Evolutionary conservation across 2,329 filamentous ascomycete species (phyloP), one percentile per base, ranked within the genome.

Genomic region (Aspergillus versicolor): DNA sequence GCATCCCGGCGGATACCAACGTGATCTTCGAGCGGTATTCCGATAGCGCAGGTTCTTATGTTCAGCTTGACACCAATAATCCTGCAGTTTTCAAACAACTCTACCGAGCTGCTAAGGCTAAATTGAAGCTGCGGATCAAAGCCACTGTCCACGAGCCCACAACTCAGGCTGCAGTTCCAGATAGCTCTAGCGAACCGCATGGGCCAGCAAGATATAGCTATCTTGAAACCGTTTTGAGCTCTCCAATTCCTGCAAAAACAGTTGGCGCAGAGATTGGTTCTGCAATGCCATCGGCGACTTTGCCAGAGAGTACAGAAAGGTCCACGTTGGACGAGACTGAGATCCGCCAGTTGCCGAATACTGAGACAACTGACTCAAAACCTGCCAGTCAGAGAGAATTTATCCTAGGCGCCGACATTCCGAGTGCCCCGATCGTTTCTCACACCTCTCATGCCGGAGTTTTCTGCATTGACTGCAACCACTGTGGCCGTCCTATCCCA

Each of bases 21-120:
- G 83, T 88, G 71, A 76, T 87, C 67, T 88, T 97, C 68, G 92
- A 97, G 80, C 91, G 94, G 65, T 99, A 92, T 79, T 97, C 94
- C 63, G 94, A 99, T 77, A 97, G 92, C 63, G 90, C 91, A 63
- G 88, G 83, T 45, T 81, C 86, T 63, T 97, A 89, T 75, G 84
- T 97, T 63, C 81, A 84, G 44, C 87, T 99, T 59, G 89, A 96
- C 73, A 81, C 86, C 61, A 81, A 82, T 71, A 95, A 96, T 70
- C 77, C 84, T 8, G 82, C 90, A 45, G 90, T 96, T 69, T 99
- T 96, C 82, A 97, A 97, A 81, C 94, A 97, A 73, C 88, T 99
- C 42, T 93, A 94, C 73, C 89, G 94, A 68, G 94, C 94, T 64
- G 94, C 94, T 63, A 99, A 97, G 81, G 94, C 94, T 38, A 99